A percentile compares a stretch with the other conserved stretches of the same genome.
These are phyloP conservation scores for Pythium chondricola DNA, from an alignment of 352 stramenopile species.

Conservation along the genomic window DNA sequence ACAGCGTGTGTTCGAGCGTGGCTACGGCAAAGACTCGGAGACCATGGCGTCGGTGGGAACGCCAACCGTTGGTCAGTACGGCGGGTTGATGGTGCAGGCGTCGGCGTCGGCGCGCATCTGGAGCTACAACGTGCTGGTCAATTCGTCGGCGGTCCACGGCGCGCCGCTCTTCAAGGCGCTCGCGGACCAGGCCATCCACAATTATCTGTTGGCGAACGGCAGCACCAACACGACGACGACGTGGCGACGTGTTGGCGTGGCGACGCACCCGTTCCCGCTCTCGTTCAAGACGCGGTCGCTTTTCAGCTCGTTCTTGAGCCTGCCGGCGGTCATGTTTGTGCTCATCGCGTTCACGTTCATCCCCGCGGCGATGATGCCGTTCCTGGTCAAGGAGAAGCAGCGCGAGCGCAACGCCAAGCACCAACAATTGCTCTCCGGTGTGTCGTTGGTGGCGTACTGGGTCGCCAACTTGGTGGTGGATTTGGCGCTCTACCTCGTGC, in stretches of 20 bases:
- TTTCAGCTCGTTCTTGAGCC: constrained; percentile 50
- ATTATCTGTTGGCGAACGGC: constrained; percentile 26
- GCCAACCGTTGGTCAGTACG: constrained; percentile 39
- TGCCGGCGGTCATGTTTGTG: constrained; percentile 84
- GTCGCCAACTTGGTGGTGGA: constrained; percentile 94
- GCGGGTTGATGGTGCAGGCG: constrained; percentile 42
- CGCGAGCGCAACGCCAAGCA: constrained; percentile 92
- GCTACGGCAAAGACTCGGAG: constrained; percentile 26
- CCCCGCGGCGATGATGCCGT: constrained; percentile 89
- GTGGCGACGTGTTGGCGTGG: constrained; percentile 28
- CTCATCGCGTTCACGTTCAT: constrained; percentile 93
- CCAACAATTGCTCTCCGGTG: constrained; percentile 93
- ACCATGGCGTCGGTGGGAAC: constrained; percentile 6
- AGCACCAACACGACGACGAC: background rate
- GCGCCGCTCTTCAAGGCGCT: constrained; percentile 52
- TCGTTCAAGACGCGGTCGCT: constrained; percentile 48
- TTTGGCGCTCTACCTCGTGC: constrained; percentile 85
- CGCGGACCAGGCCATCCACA: constrained; percentile 52
- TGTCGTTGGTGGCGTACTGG: constrained; percentile 94
- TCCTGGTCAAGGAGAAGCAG: constrained; percentile 95
- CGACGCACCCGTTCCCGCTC: constrained; percentile 52
- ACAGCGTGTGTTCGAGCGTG: constrained; percentile 41
- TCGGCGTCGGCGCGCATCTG: constrained; percentile 29
- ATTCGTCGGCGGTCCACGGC: constrained; percentile 40
- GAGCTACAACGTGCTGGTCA: constrained; percentile 59